A percentile compares a stretch with the other conserved stretches of the same genome.
phyloP scores from a whole-genome alignment of 371 early-diverging fungal genomes.

The Umbelopsis sp. region DNA sequence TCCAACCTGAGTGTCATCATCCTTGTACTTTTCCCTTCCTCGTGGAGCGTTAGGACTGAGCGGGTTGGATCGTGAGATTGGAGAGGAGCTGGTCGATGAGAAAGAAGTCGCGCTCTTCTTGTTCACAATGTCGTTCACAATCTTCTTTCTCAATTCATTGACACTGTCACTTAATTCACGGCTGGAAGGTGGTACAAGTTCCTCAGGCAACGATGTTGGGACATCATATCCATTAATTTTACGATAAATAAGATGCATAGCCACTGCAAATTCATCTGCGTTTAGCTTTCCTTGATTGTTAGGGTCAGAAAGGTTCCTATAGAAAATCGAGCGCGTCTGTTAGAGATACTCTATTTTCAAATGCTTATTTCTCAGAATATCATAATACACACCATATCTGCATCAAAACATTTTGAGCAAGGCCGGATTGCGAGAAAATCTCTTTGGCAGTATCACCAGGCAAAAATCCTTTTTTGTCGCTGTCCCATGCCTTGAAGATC shows the following conservation, averaged over 20 bases:
- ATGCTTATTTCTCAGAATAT: background rate
- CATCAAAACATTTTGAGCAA: slow-evolving; percentile 76
- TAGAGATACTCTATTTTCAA: background rate
- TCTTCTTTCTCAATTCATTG: slow-evolving; percentile 54
- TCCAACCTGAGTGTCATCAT: slow-evolving; percentile 45
- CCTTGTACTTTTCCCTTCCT: slow-evolving; percentile 37
- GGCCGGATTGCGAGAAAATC: slow-evolving; percentile 86
- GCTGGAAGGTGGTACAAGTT: slow-evolving; percentile 81
- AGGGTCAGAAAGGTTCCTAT: slow-evolving; percentile 82
- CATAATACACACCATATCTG: slow-evolving; percentile 76
- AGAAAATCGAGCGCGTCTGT: background rate
- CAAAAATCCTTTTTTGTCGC: slow-evolving; percentile 72
- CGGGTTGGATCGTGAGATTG: slow-evolving; percentile 34
- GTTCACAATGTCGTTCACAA: slow-evolving; percentile 53
- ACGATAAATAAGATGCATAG: slow-evolving; percentile 90
- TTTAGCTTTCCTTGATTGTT: slow-evolving; percentile 87
- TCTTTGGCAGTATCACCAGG: slow-evolving; percentile 82
- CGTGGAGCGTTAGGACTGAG: slow-evolving; percentile 22
- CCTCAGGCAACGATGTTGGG: slow-evolving; percentile 78
- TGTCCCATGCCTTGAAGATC: slow-evolving; percentile 90
- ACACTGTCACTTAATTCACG: slow-evolving; percentile 66
- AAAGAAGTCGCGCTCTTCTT: slow-evolving; percentile 46
- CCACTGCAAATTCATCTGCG: slow-evolving; percentile 90
- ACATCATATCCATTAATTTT: slow-evolving; percentile 80
- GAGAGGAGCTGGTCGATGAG: slow-evolving; percentile 20